A percentile compares a stretch with the other conserved stretches of the same genome.
Evolutionary conservation across 2,329 filamentous ascomycete species (phyloP).

Genomic region (Clathrospora elynae): DNA sequence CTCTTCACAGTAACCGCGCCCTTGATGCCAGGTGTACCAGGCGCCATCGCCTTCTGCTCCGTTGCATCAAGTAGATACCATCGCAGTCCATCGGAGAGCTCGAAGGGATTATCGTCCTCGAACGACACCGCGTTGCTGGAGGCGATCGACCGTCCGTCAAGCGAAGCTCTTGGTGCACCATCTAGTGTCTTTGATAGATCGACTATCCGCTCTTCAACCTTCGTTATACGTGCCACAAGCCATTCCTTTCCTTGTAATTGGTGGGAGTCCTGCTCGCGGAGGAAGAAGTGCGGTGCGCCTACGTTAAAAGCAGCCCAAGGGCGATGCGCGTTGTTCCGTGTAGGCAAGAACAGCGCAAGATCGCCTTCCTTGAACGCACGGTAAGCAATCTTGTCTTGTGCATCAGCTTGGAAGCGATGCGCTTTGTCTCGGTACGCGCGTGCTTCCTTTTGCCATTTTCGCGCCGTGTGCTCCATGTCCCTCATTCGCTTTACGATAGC

Average conservation of each 20-base stretch:
- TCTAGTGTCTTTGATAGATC: slow-evolving; percentile 83
- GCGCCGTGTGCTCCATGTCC: slow-evolving; percentile 89
- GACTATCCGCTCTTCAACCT: slow-evolving; percentile 90
- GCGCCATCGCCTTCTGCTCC: slow-evolving; percentile 87
- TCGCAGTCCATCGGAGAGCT: slow-evolving; percentile 88
- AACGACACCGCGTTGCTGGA: slow-evolving; percentile 61
- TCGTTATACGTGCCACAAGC: slow-evolving; percentile 92
- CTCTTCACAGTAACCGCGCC: slow-evolving; percentile 90
- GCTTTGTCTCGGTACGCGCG: slow-evolving; percentile 86
- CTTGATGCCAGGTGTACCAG: slow-evolving; percentile 81
- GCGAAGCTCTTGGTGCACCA: slow-evolving; percentile 48
- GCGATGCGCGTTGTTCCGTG: slow-evolving; percentile 88
- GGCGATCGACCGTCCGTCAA: slow-evolving; percentile 52
- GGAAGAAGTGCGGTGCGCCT: slow-evolving; percentile 94
- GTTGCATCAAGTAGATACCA: slow-evolving; percentile 96
- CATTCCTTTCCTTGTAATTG: slow-evolving; percentile 85
- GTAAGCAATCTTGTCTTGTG: slow-evolving; percentile 95
- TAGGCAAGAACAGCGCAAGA: slow-evolving; percentile 90
- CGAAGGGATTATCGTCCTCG: slow-evolving; percentile 96
- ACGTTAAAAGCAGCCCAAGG: slow-evolving; percentile 99
- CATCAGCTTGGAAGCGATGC: slow-evolving; percentile 78
- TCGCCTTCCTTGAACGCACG: slow-evolving; percentile 96
- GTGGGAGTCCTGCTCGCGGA: slow-evolving; percentile 89
- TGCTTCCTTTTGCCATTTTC: slow-evolving; percentile 90
- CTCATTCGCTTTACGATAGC: slow-evolving; percentile 87